Evolutionary conservation across 1,284 basidiomycete genomes (phyloP).

Genomic region (Chondrostereum purpureum): DNA sequence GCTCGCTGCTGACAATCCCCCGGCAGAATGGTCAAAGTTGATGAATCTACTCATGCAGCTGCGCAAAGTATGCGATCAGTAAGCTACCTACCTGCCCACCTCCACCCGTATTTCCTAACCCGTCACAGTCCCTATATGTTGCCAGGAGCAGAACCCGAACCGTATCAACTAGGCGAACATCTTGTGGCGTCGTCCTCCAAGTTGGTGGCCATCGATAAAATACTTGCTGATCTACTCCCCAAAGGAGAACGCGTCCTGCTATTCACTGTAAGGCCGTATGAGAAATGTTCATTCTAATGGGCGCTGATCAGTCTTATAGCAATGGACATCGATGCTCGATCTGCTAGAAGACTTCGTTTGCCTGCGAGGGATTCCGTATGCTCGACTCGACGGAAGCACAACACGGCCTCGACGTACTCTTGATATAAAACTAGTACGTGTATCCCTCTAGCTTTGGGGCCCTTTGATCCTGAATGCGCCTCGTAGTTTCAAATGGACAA

Average conservation of each 20-base stretch:
- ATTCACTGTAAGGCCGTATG: conserved; percentile 58
- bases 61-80: conserved; percentile 53
- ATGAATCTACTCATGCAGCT: conserved; percentile 58
- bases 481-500: conserved; percentile 55
- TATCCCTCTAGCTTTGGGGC: neutral
- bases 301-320: conserved; percentile 23
- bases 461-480: conserved; percentile 2
- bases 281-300: neutral
- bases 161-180: conserved; percentile 49
- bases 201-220: conserved; percentile 73
- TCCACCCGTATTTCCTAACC: too few relatives aligned
- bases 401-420: conserved; percentile 45
- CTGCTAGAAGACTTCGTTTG: conserved; percentile 80
- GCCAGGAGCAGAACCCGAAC: conserved; percentile 41
- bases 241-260: conserved; percentile 80
- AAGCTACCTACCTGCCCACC: too few relatives aligned
- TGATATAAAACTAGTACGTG: conserved; percentile 47
- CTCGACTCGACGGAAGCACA: conserved; percentile 69
- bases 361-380: conserved; percentile 66
- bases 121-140: conserved; percentile 45
- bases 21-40: conserved; percentile 43
- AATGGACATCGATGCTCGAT: conserved; percentile 74
- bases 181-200: conserved; percentile 58
- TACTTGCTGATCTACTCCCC: conserved; percentile 69
- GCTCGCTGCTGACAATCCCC: conserved; percentile 5